A percentile compares a stretch with the other conserved stretches of the same genome.
These are phyloP conservation scores for Sporobolomyces roseus DNA, from an alignment of 768 basidiomycete genomes.

Conservation along the genomic window DNA sequence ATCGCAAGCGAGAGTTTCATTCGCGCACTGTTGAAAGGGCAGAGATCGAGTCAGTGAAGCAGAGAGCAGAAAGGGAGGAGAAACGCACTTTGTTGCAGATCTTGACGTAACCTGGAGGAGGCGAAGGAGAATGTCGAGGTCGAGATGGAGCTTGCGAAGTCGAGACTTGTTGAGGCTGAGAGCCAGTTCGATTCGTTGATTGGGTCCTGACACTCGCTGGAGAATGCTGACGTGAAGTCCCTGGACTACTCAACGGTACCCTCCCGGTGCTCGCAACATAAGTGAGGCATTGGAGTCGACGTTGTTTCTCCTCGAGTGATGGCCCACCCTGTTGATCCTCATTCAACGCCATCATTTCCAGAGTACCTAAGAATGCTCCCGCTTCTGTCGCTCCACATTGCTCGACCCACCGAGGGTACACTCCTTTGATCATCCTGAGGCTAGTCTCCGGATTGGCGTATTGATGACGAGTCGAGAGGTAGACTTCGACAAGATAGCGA, in stretches of 20 bases:
- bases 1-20: not conserved
- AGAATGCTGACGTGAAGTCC: too few relatives aligned
- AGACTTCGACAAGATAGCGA: not conserved
- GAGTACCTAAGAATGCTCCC: too few relatives aligned
- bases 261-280: too few relatives aligned
- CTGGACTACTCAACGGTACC: too few relatives aligned
- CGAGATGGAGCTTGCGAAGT: not conserved
- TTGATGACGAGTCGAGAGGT: not conserved
- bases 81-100: constrained; percentile 1
- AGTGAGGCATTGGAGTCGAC: too few relatives aligned
- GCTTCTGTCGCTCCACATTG: not conserved
- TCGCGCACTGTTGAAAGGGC: not conserved
- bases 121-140: not conserved
- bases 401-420: not conserved
- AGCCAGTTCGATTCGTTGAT: too few relatives aligned
- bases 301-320: too few relatives aligned
- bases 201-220: too few relatives aligned
- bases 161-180: too few relatives aligned
- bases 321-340: too few relatives aligned
- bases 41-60: not conserved
- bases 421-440: not conserved
- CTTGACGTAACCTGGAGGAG: not conserved
- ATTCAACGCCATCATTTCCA: too few relatives aligned
- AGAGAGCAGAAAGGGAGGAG: not conserved
- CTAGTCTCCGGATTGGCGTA: not conserved